Evolutionary conservation across 1,284 basidiomycete genomes (phyloP), one percentile per base, ranked within the genome.

Genomic region (Heterobasidion occidentale): DNA sequence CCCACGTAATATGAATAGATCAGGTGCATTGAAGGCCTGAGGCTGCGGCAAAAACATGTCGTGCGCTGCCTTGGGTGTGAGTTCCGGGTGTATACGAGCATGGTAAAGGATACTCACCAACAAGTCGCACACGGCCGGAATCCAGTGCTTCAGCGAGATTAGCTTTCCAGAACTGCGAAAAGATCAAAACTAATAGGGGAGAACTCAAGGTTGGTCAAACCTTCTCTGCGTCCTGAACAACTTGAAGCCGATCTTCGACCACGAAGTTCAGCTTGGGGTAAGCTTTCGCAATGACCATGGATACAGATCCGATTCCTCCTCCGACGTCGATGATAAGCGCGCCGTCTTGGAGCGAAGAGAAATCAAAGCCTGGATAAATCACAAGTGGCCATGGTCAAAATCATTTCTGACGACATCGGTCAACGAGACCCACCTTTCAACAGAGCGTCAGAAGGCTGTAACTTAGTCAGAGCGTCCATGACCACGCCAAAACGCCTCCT

Each of bases 381-480:
- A n/a, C 49, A 14, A 50, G n/a, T 15, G 27, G 27, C 6, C 27
- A 5, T 27, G 27, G 27, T 52, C 35, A 19, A 14, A 33, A n/a
- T 15, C n/a, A 11, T 7, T 17, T 1, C 33, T 9, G 7, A 12
- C 17, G 17, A 3, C 15, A 34, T 12, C 3, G 46, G 7, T 9
- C 9, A 14, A 15, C 12, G 14, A n/a, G 20, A 20, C 53, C 19
- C 48, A 63, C 65, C 64, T 3, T 55, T 58, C 5, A 67, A 53
- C 15, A 68, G 62, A 11, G 60, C 59, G 34, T 63, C 62, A 17
- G 62, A 56, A 8, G 61, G 59, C 33, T 65, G 62, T 59, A 62
- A 61, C 48, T 63, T 59, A 35, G 61, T 60, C 47, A 62, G 61
- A 7, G 64, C 67, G 0, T 59, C 60, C 65, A 68, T 68, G 11